Conservation (phyloP, 169 alveolate genomes). For the Cystoisospora suis region DNA sequence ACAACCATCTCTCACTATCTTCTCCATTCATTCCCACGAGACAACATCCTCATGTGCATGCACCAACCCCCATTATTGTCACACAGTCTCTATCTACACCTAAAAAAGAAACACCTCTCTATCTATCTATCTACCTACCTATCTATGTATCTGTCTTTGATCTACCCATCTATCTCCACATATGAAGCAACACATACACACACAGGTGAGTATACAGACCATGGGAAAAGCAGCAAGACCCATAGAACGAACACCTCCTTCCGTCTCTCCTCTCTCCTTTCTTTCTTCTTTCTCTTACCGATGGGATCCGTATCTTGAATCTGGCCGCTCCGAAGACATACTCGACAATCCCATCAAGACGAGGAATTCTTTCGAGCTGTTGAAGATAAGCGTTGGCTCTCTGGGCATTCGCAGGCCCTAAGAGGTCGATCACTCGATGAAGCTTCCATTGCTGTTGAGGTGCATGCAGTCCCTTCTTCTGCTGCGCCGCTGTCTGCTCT, state of each 20-base stretch:
- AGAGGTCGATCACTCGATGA: slow-evolving; percentile 30
- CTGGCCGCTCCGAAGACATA: slow-evolving; percentile 42
- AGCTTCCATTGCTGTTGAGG: not conserved
- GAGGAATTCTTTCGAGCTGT: slow-evolving; percentile 27
- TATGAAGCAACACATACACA: not conserved
- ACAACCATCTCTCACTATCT: not conserved
- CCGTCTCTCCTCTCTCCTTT: not conserved
- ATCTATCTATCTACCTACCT: not conserved
- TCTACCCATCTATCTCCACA: not conserved
- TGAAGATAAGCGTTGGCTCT: slow-evolving; percentile 30
- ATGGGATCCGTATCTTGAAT: slow-evolving; percentile 50
- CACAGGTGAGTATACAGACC: not conserved
- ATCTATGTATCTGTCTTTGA: not conserved
- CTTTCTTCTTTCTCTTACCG: not conserved
- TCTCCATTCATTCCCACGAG: not conserved
- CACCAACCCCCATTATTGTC: not conserved
- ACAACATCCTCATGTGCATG: not conserved
- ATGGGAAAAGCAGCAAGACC: not conserved
- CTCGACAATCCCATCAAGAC: slow-evolving; percentile 40
- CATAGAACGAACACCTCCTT: not conserved
- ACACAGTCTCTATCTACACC: not conserved
- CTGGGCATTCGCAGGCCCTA: slow-evolving; percentile 52
- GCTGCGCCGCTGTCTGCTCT: slow-evolving; percentile 46
- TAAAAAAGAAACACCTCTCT: too few relatives aligned
- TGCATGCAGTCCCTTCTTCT: slow-evolving; percentile 36